These are phyloP conservation scores for Oidium heveae DNA, from an alignment of 2,329 filamentous ascomycete genomes.

Conservation along the genomic window DNA sequence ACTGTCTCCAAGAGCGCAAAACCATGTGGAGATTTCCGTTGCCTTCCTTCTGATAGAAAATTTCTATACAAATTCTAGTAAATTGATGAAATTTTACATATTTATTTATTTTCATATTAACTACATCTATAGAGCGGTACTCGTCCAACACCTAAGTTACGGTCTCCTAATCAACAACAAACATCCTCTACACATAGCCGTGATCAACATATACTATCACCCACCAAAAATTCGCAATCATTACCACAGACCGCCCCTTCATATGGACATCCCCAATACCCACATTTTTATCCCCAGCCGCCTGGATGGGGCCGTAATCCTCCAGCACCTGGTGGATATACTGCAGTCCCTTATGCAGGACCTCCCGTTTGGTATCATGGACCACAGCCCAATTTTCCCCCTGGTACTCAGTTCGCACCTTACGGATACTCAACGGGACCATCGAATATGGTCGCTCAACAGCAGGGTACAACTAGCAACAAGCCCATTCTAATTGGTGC, in stretches of 20 bases:
- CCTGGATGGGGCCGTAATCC: conserved; percentile 27
- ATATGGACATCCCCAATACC: conserved; percentile 19
- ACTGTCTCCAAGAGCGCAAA: conserved; percentile 81
- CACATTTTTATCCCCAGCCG: conserved; percentile 16
- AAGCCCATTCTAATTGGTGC: conserved; percentile 25
- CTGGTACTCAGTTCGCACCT: conserved; percentile 22
- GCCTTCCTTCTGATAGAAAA: conserved; percentile 87
- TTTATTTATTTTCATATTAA: neutral
- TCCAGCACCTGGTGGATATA: conserved; percentile 38
- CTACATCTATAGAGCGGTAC: neutral
- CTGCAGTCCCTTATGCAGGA: conserved; percentile 57
- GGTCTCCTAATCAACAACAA: conserved; percentile 11
- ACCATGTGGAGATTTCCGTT: conserved; percentile 90
- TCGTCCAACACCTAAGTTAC: conserved; percentile 15
- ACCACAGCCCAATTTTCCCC: conserved; percentile 49
- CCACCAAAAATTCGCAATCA: conserved; percentile 4
- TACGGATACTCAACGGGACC: conserved; percentile 34
- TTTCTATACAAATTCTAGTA: neutral
- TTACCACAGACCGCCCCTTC: conserved; percentile 6
- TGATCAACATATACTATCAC: conserved; percentile 4
- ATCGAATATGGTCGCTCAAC: conserved; percentile 30
- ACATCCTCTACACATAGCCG: conserved; percentile 4
- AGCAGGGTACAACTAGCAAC: conserved; percentile 5
- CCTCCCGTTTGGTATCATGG: conserved; percentile 53
- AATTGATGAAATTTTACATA: no score